Evolutionary conservation across 257 asterid species (phyloP), one percentile per base, ranked within the genome.

Genomic region (Anisodus tanguticus): DNA sequence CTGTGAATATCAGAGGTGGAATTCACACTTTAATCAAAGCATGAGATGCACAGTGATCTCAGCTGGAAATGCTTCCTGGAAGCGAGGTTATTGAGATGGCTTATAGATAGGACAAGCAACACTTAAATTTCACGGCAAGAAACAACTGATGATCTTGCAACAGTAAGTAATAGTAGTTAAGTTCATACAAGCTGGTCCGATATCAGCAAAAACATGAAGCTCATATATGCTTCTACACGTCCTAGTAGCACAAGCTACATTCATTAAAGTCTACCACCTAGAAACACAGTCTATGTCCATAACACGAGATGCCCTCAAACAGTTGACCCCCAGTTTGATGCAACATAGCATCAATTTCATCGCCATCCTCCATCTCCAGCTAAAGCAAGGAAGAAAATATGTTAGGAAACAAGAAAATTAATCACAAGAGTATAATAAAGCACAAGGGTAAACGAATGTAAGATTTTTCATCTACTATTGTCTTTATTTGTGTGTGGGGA

Each of bases 281-380:
- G 31, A 26, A 77, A 26, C 31, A 53, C 0, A 53, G 26, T 3
- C 47, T 76, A 47, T 74, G 64, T 53, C 49, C 81, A 53, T 53
- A 53, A 8, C 26, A 26, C 3, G 22, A 22, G 80, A 74, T 19
- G 19, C 3, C 39, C 47, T 53, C 64, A 77, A 77, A 77, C 63
- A 77, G 26, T 13, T 53, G 54, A 51, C 89, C 88, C 68, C 90
- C 90, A 26, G 82, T 77, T 59, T 85, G 88, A 54, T 88, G 89
- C 86, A 88, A 66, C 89, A 90, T 87, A 2, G 90, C 91, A 62
- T 90, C 91, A 5, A 90, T 88, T 54, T 90, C 88, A 85, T 90
- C 92, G 1, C 91, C 91, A 10, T 90, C 91, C 60, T 88, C 91
- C 92, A 90, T 88, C 70, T 82, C 87, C 19, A 88, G 89, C 88